phyloP scores from a whole-genome alignment of 352 stramenopile genomes.

The Pythium grandisporangium region DNA sequence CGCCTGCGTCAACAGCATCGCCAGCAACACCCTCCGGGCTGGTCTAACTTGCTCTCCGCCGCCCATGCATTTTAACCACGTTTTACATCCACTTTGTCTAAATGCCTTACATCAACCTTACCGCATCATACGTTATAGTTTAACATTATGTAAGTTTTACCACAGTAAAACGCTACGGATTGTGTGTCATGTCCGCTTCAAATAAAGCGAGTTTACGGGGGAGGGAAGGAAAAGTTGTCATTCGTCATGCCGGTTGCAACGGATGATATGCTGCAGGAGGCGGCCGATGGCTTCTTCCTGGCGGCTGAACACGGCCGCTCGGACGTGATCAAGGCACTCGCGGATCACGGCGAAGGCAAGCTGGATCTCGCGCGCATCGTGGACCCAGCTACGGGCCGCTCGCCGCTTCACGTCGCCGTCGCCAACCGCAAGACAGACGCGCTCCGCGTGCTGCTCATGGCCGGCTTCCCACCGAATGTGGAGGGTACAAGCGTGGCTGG shows the following conservation, averaged over 20 bases:
- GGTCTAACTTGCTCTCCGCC: too few relatives aligned
- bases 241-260: not conserved
- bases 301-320: conserved; percentile 73
- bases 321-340: conserved; percentile 80
- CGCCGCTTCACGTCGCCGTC: conserved; percentile 73
- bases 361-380: conserved; percentile 47
- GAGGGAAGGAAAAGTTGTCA: too few relatives aligned
- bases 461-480: conserved; percentile 58
- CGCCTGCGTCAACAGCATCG: too few relatives aligned
- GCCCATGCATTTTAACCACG: too few relatives aligned
- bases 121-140: too few relatives aligned
- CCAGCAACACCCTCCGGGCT: too few relatives aligned
- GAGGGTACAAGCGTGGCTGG: conserved; percentile 13
- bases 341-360: conserved; percentile 43
- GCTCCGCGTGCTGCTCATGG: conserved; percentile 65
- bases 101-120: too few relatives aligned
- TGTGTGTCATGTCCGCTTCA: too few relatives aligned
- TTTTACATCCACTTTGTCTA: too few relatives aligned
- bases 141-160: too few relatives aligned
- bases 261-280: conserved; percentile 45
- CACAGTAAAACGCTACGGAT: too few relatives aligned
- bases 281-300: conserved; percentile 73
- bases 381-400: conserved; percentile 45
- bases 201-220: too few relatives aligned
- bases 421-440: conserved; percentile 65